Base-by-base conservation (phyloP, 306 rosid species). In the Rubus idaeus region DNA sequence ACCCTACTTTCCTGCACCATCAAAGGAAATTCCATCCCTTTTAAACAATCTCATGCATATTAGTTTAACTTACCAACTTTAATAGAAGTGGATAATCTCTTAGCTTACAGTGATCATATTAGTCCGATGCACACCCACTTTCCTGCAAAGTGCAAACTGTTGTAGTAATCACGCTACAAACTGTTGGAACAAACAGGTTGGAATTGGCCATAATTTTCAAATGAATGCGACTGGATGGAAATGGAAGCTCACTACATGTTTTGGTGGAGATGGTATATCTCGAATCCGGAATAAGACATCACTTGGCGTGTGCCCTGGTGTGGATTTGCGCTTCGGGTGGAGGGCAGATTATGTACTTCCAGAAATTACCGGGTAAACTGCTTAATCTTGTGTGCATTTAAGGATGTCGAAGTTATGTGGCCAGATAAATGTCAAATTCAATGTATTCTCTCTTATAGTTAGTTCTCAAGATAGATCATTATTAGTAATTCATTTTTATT, bases 221-320 rank as follows among this genome's bases (percentile, higher is more conserved):
- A 75, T 83, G 89, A 88, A 90, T 66, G 89, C 98, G 69, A 95
- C 91, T 53, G 96, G 97, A 56, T 95, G 98, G 98, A 90, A 95
- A 82, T 92, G 98, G 98, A 95, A 92, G 86, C 93, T 95, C 57
- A 87, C 93, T 14, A 89, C 98, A 14, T 95, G 96, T 89, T 90
- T 86, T 79, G 98, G 97, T 68, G 98, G 96, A 80, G 98, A 94
- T 67, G 96, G 96, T 74, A 80, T 91, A 76, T 94, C 97, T 70
- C 88, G 97, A 49, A 83, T 91, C 66, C 84, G 90, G 79, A 94
- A 91, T 67, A 94, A 94, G 90, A 84, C 96, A 65, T 81, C 93
- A 12, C 74, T 94, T 77, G 94, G 93, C 57, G 77, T 90, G 75
- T 90, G 81, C 84, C 96, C 94, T 42, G 97, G 98, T 74, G 82